Conservation (phyloP, 2,329 filamentous ascomycete species). For the Elsinoe ampelina region DNA sequence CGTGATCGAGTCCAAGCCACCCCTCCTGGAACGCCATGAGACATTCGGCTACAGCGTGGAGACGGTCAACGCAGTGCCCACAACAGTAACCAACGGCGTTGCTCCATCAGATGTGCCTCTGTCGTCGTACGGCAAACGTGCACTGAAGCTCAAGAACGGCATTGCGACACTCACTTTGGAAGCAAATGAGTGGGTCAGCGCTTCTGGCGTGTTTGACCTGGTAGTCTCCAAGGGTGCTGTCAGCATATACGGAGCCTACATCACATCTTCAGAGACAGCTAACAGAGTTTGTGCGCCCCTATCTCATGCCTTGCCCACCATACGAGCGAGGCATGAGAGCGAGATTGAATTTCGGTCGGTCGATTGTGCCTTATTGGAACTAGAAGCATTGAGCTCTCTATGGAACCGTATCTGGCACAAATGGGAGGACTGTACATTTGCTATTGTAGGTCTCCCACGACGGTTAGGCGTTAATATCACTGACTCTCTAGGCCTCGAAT, state of each 20-base stretch:
- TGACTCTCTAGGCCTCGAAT: background rate
- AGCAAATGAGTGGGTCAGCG: slow-evolving; percentile 27
- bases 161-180: slow-evolving; percentile 17
- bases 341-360: slow-evolving; percentile 46
- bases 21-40: slow-evolving; percentile 17
- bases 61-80: background rate
- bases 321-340: slow-evolving; percentile 35
- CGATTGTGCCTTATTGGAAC: slow-evolving; percentile 37
- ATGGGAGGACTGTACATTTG: background rate
- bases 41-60: slow-evolving; percentile 10
- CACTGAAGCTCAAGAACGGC: background rate
- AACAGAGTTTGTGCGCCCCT: slow-evolving; percentile 57
- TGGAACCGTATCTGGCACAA: slow-evolving; percentile 56
- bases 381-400: slow-evolving; percentile 55
- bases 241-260: slow-evolving; percentile 55
- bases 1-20: background rate
- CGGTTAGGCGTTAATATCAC: background rate
- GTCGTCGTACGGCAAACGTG: background rate
- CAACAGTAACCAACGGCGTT: too few relatives aligned
- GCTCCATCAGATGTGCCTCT: background rate
- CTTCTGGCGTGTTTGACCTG: slow-evolving; percentile 59
- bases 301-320: slow-evolving; percentile 60
- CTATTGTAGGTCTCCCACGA: slow-evolving; percentile 7
- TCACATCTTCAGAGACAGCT: slow-evolving; percentile 40
- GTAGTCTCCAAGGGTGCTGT: slow-evolving; percentile 52